These are phyloP conservation scores for Hypoxylon fragiforme DNA, from an alignment of 495 filamentous ascomycete genomes.

Conservation along the genomic window DNA sequence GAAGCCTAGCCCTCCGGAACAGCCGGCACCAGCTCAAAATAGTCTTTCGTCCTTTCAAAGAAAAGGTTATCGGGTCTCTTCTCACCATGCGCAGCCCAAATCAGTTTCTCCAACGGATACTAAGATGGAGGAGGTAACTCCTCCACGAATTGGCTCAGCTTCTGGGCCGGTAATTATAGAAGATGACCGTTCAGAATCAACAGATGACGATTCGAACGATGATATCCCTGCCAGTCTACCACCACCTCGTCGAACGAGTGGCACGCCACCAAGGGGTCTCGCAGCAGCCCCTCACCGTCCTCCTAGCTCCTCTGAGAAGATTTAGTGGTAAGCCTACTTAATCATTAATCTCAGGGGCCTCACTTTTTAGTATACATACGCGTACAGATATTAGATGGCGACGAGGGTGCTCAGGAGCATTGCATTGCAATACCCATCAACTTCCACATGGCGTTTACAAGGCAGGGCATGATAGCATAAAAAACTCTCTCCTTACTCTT, in stretches of 20 bases:
- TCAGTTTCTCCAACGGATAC: slow-evolving; percentile 7
- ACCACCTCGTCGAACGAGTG: slow-evolving; percentile 3
- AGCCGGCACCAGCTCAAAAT: slow-evolving; percentile 8
- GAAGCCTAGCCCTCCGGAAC: neutral
- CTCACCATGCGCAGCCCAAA: slow-evolving; percentile 15
- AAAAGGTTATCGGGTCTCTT: slow-evolving; percentile 37
- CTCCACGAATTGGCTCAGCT: slow-evolving; percentile 21
- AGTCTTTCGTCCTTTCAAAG: slow-evolving; percentile 31
- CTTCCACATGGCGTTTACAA: neutral
- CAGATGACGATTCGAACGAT: slow-evolving; percentile 40
- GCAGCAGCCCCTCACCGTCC: no score
- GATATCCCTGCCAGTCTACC: slow-evolving; percentile 51
- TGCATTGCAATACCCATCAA: no score
- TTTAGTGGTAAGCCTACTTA: no score
- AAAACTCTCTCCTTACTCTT: neutral
- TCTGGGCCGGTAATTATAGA: slow-evolving; percentile 30
- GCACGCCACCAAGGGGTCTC: slow-evolving; percentile 2
- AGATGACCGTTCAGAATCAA: slow-evolving; percentile 28
- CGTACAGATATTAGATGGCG: neutral
- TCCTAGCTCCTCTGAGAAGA: no score
- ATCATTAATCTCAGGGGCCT: neutral
- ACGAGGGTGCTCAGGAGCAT: neutral
- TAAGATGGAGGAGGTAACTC: slow-evolving; percentile 3
- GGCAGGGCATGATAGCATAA: neutral
- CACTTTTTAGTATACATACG: neutral